These are phyloP conservation scores for Aureobasidium sp. DNA, from an alignment of 2,329 filamentous ascomycete species.

Conservation along the genomic window DNA sequence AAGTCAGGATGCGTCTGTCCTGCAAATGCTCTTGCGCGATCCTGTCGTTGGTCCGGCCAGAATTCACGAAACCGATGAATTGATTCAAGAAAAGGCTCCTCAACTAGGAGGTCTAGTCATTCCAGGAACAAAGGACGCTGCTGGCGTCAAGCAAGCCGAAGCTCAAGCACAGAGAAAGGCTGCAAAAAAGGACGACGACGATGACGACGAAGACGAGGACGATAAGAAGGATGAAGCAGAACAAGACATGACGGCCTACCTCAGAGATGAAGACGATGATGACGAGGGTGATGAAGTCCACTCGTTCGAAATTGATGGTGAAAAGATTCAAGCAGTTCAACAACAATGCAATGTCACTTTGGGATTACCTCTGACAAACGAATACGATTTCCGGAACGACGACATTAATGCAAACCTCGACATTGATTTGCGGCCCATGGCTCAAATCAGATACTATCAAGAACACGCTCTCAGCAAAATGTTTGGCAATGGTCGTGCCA, in stretches of 20 bases:
- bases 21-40: conserved; percentile 82
- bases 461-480: conserved; percentile 98
- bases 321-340: conserved; percentile 76
- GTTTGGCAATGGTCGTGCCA: conserved; percentile 96
- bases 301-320: conserved; percentile 81
- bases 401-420: conserved; percentile 82
- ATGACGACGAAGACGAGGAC: conserved; percentile 43
- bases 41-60: conserved; percentile 71
- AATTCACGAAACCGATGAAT: conserved; percentile 62
- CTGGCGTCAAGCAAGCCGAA: conserved; percentile 69
- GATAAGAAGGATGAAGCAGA: conserved; percentile 41
- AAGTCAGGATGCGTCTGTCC: conserved; percentile 75
- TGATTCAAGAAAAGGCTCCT: conserved; percentile 73
- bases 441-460: conserved; percentile 88
- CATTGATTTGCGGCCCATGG: conserved; percentile 83
- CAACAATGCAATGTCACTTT: conserved; percentile 76
- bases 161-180: conserved; percentile 38
- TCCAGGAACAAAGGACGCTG: conserved; percentile 87
- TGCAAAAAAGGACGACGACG: conserved; percentile 37
- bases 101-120: conserved; percentile 85
- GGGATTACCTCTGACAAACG: conserved; percentile 80
- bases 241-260: conserved; percentile 58
- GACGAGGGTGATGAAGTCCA: conserved; percentile 84
- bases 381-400: conserved; percentile 95
- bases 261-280: conserved; percentile 71